Conservation (phyloP, 73 alveolate species). For the Paramecium primaurelia region DNA sequence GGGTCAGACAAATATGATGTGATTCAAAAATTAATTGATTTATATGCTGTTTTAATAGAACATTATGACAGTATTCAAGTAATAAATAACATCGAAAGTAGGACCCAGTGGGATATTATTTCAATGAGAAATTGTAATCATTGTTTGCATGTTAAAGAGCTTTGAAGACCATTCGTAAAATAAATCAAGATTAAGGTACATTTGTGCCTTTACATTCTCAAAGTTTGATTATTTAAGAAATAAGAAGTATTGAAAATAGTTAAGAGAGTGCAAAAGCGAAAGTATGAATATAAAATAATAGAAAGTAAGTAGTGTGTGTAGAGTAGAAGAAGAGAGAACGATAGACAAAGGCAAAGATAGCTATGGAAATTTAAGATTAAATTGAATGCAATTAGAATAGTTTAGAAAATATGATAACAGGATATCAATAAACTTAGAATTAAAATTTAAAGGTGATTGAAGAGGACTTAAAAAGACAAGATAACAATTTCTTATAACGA, state of each 20-base stretch:
- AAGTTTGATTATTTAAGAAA: not conserved
- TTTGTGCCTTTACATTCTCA: not conserved
- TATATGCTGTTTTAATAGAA: not conserved
- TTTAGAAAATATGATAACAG: not conserved
- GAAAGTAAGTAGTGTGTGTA: not conserved
- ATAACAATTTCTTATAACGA: not conserved
- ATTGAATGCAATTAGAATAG: not conserved
- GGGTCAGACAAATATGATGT: not conserved
- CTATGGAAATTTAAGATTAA: not conserved
- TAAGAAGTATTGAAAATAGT: not conserved
- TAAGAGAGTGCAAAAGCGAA: not conserved
- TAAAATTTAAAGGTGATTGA: not conserved
- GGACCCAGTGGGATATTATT: not conserved
- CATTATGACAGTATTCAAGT: not conserved
- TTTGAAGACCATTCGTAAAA: not conserved
- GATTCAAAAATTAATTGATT: not conserved
- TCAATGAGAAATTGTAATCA: not conserved
- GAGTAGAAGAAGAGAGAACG: not conserved
- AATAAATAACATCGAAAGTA: not conserved
- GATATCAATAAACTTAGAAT: not conserved
- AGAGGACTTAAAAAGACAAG: not conserved
- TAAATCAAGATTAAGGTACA: not conserved
- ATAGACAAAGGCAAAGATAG: not conserved
- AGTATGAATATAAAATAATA: not conserved
- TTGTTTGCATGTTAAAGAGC: not conserved